phyloP scores from a whole-genome alignment of 2,329 filamentous ascomycete genomes.

The Trichoderma koningii region DNA sequence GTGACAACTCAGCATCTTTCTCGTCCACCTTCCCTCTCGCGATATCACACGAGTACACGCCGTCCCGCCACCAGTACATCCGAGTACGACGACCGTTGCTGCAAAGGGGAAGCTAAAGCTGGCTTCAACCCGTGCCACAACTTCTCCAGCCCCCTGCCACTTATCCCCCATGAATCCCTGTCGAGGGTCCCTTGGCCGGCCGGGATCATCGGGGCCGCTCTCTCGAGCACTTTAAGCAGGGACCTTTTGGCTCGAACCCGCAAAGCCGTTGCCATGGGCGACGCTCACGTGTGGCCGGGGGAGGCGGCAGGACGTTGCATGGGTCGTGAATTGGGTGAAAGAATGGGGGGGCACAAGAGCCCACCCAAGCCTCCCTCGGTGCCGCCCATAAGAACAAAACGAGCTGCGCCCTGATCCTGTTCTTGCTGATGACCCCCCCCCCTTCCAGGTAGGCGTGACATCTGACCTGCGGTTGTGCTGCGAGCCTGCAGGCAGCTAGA shows the following conservation, averaged over 20 bases:
- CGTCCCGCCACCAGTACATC: constrained; percentile 7
- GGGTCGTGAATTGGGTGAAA: background rate
- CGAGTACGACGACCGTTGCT: background rate
- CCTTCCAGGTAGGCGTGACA: background rate
- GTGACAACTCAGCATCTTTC: no score
- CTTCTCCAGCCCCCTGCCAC: background rate
- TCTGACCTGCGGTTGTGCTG: background rate
- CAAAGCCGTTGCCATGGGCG: background rate
- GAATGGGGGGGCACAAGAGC: no score
- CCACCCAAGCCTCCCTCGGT: background rate
- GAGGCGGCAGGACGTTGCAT: background rate
- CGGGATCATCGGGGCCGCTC: background rate
- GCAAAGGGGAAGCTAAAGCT: background rate
- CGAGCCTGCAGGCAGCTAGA: background rate
- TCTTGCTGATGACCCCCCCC: background rate
- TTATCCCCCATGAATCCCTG: background rate
- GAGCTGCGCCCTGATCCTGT: background rate
- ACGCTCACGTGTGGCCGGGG: constrained; percentile 16
- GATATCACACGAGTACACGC: background rate
- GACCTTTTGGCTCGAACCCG: no score
- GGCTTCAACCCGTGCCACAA: background rate
- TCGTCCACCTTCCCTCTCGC: background rate
- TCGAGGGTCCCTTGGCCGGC: background rate
- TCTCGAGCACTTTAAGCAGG: background rate
- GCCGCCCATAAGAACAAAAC: constrained; percentile 23